Evolutionary conservation across 2,329 filamentous ascomycete species (phyloP), one percentile per base, ranked within the genome.

Genomic region (Pseudogymnoascus sp.): DNA sequence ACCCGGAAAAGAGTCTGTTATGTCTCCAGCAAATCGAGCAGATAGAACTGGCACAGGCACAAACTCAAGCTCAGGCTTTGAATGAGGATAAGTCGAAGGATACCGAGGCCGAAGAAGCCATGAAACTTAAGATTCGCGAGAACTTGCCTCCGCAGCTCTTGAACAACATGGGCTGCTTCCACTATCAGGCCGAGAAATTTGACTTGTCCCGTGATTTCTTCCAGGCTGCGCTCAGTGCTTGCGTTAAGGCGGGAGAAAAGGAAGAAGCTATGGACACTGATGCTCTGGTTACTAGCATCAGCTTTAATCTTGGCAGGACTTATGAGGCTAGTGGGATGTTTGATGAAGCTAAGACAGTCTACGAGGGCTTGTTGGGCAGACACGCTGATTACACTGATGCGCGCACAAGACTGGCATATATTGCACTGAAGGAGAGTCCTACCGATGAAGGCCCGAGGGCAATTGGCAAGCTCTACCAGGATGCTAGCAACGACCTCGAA

Each of bases 91-190:
- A 82, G 23, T 87, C 88, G 0, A 76, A 83, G 25, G 82, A 81
- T 35, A 74, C 77, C 1, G 81, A 84, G 16, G 86, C 90, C 61
- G 84, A 88, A 63, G 81, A 79, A 2, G 81, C 84, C 31, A 76
- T 84, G 63, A 83, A 83, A 62, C 79, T 79, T 21, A 80, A 82
- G 14, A 80, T 96, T 28, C 87, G 92, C 61, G 90, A 93, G 71
- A 81, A 88, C 63, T 79, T 99, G 1, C 90, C 93, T 1, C 95
- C 95, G 3, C 92, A 96, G 71, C 81, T 97, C 1, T 82, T 99
- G 45, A 99, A 97, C 80, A 99, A 99, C 73, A 96, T 97, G 73
- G 95, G 91, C 4, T 97, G 93, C 75, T 97, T 97, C 76, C 86
- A 96, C 68, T 97, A 91, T 68, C 92, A 96, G 72, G 83, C 87